Conservation (phyloP, 805 yeast species). For the Torulaspora maleeae region DNA sequence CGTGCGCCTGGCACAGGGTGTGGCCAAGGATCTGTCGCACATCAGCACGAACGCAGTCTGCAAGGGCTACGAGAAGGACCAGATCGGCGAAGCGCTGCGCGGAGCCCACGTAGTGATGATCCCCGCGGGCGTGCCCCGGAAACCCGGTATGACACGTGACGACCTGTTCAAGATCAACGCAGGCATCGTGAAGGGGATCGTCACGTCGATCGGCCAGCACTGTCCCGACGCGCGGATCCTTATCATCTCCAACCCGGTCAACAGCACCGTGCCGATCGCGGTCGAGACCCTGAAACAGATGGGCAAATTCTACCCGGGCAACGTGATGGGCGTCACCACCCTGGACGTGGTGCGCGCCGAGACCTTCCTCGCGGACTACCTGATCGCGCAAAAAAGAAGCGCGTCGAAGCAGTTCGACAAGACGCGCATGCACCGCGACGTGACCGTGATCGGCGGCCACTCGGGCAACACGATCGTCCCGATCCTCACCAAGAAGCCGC, state of each 20-base stretch:
- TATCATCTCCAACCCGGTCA: constrained; percentile 77
- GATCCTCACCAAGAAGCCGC: constrained; percentile 54
- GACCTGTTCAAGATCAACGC: constrained; percentile 82
- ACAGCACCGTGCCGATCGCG: constrained; percentile 79
- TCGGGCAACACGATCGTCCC: constrained; percentile 82
- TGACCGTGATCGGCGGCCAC: constrained; percentile 82
- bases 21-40: constrained; percentile 75
- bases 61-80: constrained; percentile 62
- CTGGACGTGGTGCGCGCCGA: constrained; percentile 74
- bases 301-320: constrained; percentile 71
- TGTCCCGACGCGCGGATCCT: constrained; percentile 64
- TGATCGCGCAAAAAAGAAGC: constrained; percentile 7
- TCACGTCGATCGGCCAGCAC: constrained; percentile 59
- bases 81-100: constrained; percentile 62
- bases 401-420: constrained; percentile 12
- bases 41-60: constrained; percentile 69
- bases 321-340: constrained; percentile 79
- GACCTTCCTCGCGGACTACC: constrained; percentile 48
- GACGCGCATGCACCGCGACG: constrained; percentile 49
- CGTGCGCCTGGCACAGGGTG: constrained; percentile 73
- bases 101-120: constrained; percentile 84
- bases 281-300: constrained; percentile 69
- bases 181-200: constrained; percentile 72
- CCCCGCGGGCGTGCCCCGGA: constrained; percentile 88
- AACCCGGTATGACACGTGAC: constrained; percentile 86